Evolutionary conservation across 179 eudicot species (phyloP).

Genomic region (Beta macrorhiza): DNA sequence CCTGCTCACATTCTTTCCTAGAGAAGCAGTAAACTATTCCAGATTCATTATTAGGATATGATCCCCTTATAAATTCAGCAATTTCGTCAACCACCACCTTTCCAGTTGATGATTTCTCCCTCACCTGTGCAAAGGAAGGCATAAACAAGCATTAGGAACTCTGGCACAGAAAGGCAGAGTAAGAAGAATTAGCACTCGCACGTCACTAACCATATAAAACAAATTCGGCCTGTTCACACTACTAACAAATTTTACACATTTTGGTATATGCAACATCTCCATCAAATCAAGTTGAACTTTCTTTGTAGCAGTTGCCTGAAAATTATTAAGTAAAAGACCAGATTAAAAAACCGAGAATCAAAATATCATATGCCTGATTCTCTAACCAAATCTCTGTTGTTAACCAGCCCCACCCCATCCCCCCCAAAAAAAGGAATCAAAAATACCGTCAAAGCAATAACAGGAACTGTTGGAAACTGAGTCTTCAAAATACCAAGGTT

Average conservation of each 20-base stretch:
- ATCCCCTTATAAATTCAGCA: slow-evolving; percentile 69
- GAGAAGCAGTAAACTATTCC: slow-evolving; percentile 98
- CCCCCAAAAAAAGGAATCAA: background rate
- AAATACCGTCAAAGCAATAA: slow-evolving; percentile 91
- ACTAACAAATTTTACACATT: slow-evolving; percentile 84
- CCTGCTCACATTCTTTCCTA: slow-evolving; percentile 97
- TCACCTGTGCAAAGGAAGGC: slow-evolving; percentile 51
- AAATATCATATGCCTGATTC: background rate
- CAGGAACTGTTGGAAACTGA: slow-evolving; percentile 87
- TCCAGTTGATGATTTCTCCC: slow-evolving; percentile 85
- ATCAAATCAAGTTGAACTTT: slow-evolving; percentile 91
- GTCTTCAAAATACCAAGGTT: slow-evolving; percentile 97
- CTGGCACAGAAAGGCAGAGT: background rate
- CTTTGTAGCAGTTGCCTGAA: slow-evolving; percentile 98
- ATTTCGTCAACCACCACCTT: slow-evolving; percentile 81
- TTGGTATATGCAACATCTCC: slow-evolving; percentile 88
- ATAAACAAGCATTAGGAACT: slow-evolving; percentile 15
- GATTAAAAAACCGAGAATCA: background rate
- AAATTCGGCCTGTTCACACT: slow-evolving; percentile 96
- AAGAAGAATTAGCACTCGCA: slow-evolving; percentile 2
- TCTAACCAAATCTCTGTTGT: background rate
- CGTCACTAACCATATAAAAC: slow-evolving; percentile 70
- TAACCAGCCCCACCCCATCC: too few species aligned
- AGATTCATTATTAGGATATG: slow-evolving; percentile 90
- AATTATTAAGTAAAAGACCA: slow-evolving; percentile 15